Base-by-base conservation (phyloP, 805 yeast species). In the Schwanniomyces pseudopolymorphus region DNA sequence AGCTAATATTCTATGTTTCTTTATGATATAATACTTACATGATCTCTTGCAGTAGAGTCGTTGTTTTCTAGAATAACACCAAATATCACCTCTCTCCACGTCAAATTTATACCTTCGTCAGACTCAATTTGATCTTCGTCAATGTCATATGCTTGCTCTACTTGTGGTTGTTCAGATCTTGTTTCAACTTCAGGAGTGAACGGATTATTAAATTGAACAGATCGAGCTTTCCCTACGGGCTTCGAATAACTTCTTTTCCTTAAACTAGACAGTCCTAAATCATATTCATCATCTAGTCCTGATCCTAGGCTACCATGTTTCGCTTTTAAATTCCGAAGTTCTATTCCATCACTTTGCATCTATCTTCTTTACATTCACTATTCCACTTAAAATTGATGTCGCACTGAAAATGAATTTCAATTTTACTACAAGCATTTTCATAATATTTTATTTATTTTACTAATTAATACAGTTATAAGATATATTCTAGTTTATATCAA, bases 41-140 rank as follows among this genome's bases (percentile, higher is more conserved):
- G 74, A 52, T 70, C 76, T 41, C 74, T 53, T 3, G 76, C 76
- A 5, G 63, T 67, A 16, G 69, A 59, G 13, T 67, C 70, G 9
- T 50, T 48, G 46, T 70, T 70, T 11, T 60, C 57, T 1, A 69
- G 47, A 3, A 54, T 33, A 2, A 57, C 49, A 8, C 39, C 39
- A 31, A 31, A 31, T 2, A 31, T 16, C 11, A 26, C 10, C 13
- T 26, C 28, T 26, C 10, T 26, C 28, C 28, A 26, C 4, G 25
- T 22, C 25, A 22, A 22, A 6, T 22, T 22, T 26, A 11, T 9
- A 26, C 3, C 10, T 4, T 7, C 13, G 4, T 26, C 28, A 26
- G 13, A 26, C 4, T 26, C 28, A 26, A 7, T 26, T 7, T 14
- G 33, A 4, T 16, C 19, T n/a, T 31, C 20, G 2, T 8, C 19